A percentile compares a stretch with the other conserved stretches of the same genome.
phyloP scores from a whole-genome alignment of 1,284 basidiomycete species.

The Cryptococcus deneoformans region DNA sequence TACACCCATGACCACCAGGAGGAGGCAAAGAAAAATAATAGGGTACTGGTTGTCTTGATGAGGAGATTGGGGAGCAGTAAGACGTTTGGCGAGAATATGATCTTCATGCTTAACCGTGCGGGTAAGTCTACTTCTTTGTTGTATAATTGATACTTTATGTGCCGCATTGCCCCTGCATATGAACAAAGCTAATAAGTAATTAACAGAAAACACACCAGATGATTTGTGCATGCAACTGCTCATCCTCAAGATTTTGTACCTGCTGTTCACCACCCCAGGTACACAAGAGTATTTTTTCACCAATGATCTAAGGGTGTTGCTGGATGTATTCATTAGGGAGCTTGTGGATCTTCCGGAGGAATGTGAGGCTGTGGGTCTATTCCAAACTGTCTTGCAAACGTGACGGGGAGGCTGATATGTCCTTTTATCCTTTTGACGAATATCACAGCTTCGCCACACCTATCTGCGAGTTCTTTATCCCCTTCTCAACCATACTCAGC shows the following conservation, averaged over 20 bases:
- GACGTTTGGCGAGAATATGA: constrained; percentile 97
- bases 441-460: constrained; percentile 80
- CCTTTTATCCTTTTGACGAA: neutral
- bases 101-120: constrained; percentile 97
- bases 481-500: constrained; percentile 89
- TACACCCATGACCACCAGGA: constrained; percentile 28
- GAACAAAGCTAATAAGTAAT: neutral
- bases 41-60: constrained; percentile 79
- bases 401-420: neutral
- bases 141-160: too few relatives aligned
- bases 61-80: constrained; percentile 77
- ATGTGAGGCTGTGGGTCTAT: constrained; percentile 74
- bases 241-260: constrained; percentile 90
- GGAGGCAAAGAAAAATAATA: constrained; percentile 57
- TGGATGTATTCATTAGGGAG: constrained; percentile 94
- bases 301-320: constrained; percentile 92
- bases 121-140: constrained; percentile 55
- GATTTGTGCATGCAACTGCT: constrained; percentile 93
- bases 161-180: too few relatives aligned
- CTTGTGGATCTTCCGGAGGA: constrained; percentile 89
- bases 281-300: constrained; percentile 98
- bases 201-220: constrained; percentile 73
- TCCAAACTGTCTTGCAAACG: neutral
- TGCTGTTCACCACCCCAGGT: constrained; percentile 89
- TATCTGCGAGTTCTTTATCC: constrained; percentile 96